These are phyloP conservation scores for Fusarium sp. DNA, from an alignment of 2,329 filamentous ascomycete genomes.

Conservation along the genomic window DNA sequence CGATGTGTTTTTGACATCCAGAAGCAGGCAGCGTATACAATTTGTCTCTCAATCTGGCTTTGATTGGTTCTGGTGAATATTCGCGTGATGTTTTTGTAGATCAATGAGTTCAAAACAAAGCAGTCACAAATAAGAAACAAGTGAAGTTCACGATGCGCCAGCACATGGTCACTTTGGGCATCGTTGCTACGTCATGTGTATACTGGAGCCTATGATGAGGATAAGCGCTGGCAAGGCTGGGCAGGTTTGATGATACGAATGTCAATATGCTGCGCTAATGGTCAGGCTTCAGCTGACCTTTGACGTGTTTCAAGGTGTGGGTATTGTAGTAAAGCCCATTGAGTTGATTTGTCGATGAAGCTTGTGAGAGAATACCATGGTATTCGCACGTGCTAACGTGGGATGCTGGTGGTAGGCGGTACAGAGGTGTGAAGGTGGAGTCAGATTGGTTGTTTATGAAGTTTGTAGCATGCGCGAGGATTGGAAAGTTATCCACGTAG, in stretches of 20 bases:
- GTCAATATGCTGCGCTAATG: slow-evolving; percentile 25
- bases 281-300: slow-evolving; percentile 8
- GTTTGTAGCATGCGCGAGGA: slow-evolving; percentile 1
- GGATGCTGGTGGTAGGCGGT: background rate
- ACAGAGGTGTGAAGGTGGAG: background rate
- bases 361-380: background rate
- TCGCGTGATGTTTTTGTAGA: background rate
- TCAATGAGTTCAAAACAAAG: background rate
- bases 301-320: slow-evolving; percentile 16
- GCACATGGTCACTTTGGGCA: background rate
- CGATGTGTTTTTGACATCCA: slow-evolving; percentile 50
- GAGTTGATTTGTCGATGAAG: background rate
- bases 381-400: background rate
- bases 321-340: background rate
- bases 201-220: slow-evolving; percentile 11
- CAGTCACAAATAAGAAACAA: background rate
- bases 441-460: background rate
- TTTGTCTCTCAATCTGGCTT: slow-evolving; percentile 44
- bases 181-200: slow-evolving; percentile 23
- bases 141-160: slow-evolving; percentile 1
- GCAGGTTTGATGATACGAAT: slow-evolving; percentile 10
- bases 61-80: background rate
- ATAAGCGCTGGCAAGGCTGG: slow-evolving; percentile 26
- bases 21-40: slow-evolving; percentile 51
- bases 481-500: background rate